Conservation (phyloP, 228 moss, liverwort and hornwort species). For the Sphagnum fallax region DNA sequence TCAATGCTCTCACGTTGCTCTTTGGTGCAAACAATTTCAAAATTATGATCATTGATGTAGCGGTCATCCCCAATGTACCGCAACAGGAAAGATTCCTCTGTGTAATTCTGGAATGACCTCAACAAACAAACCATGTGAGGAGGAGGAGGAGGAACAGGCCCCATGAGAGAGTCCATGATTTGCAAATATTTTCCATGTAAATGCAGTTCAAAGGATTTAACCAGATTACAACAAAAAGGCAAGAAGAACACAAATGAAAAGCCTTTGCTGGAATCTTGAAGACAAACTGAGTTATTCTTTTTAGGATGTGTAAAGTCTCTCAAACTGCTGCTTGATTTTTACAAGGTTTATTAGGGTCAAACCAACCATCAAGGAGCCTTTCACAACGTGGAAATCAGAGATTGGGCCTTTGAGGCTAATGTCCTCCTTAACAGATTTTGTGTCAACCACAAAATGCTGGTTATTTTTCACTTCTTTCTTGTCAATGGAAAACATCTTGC, state of each 20-base stretch:
- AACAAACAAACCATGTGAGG: not conserved
- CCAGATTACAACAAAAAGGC: not conserved
- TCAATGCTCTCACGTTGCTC: slow-evolving; percentile 45
- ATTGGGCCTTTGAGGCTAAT: slow-evolving; percentile 34
- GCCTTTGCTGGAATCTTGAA: too few relatives aligned
- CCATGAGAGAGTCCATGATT: too few relatives aligned
- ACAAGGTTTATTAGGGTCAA: too few relatives aligned
- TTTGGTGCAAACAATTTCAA: slow-evolving; percentile 48
- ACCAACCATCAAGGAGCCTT: slow-evolving; percentile 65
- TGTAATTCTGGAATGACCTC: slow-evolving; percentile 52
- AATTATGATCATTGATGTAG: slow-evolving; percentile 73
- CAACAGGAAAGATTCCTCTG: slow-evolving; percentile 70
- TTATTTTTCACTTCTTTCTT: slow-evolving; percentile 30
- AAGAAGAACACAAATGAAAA: not conserved
- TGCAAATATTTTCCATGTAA: too few relatives aligned
- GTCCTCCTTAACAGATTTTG: slow-evolving; percentile 39
- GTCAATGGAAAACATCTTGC: slow-evolving; percentile 21
- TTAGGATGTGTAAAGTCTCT: too few relatives aligned
- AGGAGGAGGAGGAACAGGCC: not conserved
- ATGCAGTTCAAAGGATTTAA: not conserved
- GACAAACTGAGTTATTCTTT: too few relatives aligned
- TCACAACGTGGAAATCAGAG: slow-evolving; percentile 59
- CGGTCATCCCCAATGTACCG: slow-evolving; percentile 64
- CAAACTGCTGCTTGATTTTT: too few relatives aligned
- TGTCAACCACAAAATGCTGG: slow-evolving; percentile 18